Evolutionary conservation across 257 asterid genomes (phyloP), one percentile per base, ranked within the genome.

Genomic region (Scutellaria galericulata): DNA sequence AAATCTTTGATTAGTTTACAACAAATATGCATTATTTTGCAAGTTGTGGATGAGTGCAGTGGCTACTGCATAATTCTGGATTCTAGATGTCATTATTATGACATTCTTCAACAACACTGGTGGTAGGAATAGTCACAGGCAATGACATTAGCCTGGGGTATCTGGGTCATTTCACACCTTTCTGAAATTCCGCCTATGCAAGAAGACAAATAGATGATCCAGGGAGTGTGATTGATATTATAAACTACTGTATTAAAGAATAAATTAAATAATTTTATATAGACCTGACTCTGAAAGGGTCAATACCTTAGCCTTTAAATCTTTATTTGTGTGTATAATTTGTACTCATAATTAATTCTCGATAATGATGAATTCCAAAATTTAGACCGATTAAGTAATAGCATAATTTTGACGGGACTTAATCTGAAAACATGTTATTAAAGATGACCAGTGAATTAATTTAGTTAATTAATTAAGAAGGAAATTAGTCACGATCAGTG

Each of bases 141-240:
- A 52, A 60, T 79, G 86, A 82, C 82, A 51, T 37, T 44, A 8
- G 75, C 56, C 24, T 13, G 3, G 76, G 80, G 66, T 76, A 75
- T 71, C 78, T 15, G 0, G 77, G 77, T 77, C 77, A 67, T 61
- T 79, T 62, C 75, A 53, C 41, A 60, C 68, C 13, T 6, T 66
- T 39, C 18, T 18, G 2, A 80, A 77, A 71, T 80, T 80, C 80
- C 68, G 51, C 40, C 41, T 15, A 13, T 15, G 35, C 77, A 37
- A 83, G 2, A 83, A 57, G 76, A 63, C 85, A 83, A 71, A 41
- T 27, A 64, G 27, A 77, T 71, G 41, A 68, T 63, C 70, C 79
- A 63, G 5, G 58, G 63, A 73, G 64, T 56, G 37, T 31, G 76
- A 51, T 67, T 76, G 67, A 12, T 27, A 12, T 67, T 3, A 57